Percentiles rank a stretch among this genome's conserved stretches.
These are phyloP conservation scores for Pleurotus pulmonarius DNA, from an alignment of 768 basidiomycete species.

Conservation along the genomic window DNA sequence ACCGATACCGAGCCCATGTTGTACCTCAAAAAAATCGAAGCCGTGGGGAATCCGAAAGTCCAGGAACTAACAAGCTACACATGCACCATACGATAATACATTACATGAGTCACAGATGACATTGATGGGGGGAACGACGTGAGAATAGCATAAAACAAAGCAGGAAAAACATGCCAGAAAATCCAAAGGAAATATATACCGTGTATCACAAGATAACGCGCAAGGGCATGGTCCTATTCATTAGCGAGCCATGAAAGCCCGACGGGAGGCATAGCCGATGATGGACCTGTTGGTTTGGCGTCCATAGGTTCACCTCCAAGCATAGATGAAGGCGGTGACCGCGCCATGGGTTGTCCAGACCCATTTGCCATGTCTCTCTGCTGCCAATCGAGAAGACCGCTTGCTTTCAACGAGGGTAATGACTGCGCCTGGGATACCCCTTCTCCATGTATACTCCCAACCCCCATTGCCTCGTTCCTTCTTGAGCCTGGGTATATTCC, in stretches of 20 bases:
- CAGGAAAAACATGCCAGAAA: background rate
- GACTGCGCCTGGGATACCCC: constrained; percentile 35
- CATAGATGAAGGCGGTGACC: constrained; percentile 11
- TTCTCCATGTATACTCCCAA: constrained; percentile 14
- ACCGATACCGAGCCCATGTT: too few species aligned
- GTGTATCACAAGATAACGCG: background rate
- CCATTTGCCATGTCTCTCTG: constrained; percentile 15
- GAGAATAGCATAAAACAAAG: background rate
- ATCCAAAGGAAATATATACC: background rate
- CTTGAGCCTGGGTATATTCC: background rate
- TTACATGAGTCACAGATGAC: background rate
- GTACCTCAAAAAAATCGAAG: background rate
- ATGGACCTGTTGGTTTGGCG: constrained; percentile 16
- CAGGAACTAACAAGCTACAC: background rate
- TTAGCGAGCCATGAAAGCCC: constrained; percentile 69
- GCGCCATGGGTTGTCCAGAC: constrained; percentile 12
- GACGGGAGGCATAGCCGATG: constrained; percentile 51
- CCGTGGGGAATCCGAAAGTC: background rate
- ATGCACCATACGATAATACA: background rate
- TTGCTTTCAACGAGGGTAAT: constrained; percentile 70
- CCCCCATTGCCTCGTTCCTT: constrained; percentile 16
- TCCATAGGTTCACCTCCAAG: constrained; percentile 26
- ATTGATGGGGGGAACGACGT: background rate
- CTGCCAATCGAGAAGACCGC: constrained; percentile 66
- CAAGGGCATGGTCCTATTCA: constrained; percentile 28